Evolutionary conservation across 176 grass and related monocot species (phyloP).

Genomic region (Hsuehochloa calcarea): DNA sequence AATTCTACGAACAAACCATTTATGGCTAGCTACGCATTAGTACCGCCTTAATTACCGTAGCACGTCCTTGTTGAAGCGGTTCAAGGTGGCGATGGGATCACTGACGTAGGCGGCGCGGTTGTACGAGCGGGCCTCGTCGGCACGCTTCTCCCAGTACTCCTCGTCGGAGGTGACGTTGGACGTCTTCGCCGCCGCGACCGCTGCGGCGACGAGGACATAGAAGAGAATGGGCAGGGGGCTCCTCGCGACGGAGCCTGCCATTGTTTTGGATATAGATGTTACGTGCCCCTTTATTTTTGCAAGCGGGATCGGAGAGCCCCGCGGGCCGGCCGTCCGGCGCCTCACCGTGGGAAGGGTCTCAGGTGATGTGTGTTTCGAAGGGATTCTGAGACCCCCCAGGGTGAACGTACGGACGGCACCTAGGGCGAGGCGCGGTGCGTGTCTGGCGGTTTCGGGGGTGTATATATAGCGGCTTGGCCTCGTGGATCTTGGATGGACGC

Average conservation of each 20-base stretch:
- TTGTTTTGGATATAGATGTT: background rate
- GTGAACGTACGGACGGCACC: background rate
- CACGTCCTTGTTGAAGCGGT: slow-evolving; percentile 51
- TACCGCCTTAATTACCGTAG: slow-evolving; percentile 24
- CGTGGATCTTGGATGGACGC: background rate
- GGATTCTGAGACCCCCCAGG: slow-evolving; percentile 23
- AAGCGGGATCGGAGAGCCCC: background rate
- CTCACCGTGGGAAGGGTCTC: slow-evolving; percentile 3
- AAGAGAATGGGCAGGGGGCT: slow-evolving; percentile 10
- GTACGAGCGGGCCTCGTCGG: slow-evolving; percentile 18
- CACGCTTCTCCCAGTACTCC: slow-evolving; percentile 57
- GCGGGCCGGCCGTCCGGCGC: background rate
- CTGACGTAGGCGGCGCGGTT: slow-evolving; percentile 37
- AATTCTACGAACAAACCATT: background rate
- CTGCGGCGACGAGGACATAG: slow-evolving; percentile 22
- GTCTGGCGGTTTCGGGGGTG: background rate
- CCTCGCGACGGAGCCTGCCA: slow-evolving; percentile 21
- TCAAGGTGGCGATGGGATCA: slow-evolving; percentile 36
- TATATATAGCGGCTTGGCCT: slow-evolving; percentile 10
- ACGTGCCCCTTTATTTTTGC: too few relatives aligned
- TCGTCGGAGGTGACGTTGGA: slow-evolving; percentile 34
- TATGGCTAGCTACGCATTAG: background rate
- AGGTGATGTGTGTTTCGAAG: background rate
- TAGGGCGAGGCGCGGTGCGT: background rate
- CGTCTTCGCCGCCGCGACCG: background rate